These are phyloP conservation scores for Metarhizium humberi DNA, from an alignment of 2,329 filamentous ascomycete species.

Conservation along the genomic window DNA sequence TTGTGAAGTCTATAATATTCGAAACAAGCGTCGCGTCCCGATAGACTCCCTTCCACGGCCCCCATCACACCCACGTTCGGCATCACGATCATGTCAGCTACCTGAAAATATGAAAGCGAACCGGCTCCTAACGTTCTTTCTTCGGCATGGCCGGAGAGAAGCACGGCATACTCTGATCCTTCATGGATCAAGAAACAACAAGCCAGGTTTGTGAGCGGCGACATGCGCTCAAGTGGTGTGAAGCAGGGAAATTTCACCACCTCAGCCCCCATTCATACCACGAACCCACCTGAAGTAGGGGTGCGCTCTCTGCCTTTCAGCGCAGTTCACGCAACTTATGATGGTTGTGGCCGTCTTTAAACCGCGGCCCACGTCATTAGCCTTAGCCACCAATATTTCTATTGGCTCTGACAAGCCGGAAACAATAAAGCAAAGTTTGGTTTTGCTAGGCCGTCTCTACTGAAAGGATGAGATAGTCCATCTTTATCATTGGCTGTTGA, in stretches of 20 bases:
- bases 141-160: not conserved
- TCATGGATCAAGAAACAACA: not conserved
- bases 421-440: not conserved
- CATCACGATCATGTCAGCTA: not conserved
- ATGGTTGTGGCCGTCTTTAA: not conserved
- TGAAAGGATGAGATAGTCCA: not conserved
- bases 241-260: too few relatives aligned
- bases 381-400: not conserved
- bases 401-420: not conserved
- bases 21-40: not conserved
- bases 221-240: not conserved
- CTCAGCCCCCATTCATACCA: not conserved
- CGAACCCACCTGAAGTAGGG: not conserved
- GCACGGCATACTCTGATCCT: not conserved
- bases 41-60: too few relatives aligned
- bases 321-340: not conserved
- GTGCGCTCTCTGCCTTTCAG: not conserved
- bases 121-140: not conserved
- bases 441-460: not conserved
- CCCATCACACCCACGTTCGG: not conserved
- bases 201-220: too few relatives aligned
- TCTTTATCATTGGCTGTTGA: not conserved
- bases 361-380: not conserved
- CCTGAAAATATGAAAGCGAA: not conserved
- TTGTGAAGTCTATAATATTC: not conserved